Evolutionary conservation across 1,284 basidiomycete species (phyloP), one percentile per base, ranked within the genome.

Genomic region (Fistulina hepatica): DNA sequence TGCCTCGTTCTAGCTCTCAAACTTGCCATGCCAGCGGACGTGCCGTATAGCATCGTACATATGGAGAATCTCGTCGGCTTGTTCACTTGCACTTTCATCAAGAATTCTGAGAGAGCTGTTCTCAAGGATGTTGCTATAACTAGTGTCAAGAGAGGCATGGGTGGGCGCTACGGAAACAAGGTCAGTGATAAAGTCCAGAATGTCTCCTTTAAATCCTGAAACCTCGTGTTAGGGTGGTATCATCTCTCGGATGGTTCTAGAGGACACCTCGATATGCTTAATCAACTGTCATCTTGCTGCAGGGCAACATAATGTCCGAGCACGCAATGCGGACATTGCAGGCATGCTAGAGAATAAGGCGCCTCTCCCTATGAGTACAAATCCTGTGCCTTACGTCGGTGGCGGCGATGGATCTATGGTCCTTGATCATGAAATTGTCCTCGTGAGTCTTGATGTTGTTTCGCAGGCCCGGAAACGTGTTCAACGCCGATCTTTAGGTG

Each of bases 261-360:
- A 92, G 47, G 90, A 97, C 60, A 83, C 89, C 2, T 92, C 88
- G 0, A 59, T 97, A 19, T 97, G 91, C 54, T 84, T 97, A 52
- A 76, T 97, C 63, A 98, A 98, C 59, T 90, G 89, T 48, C 94
- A 98, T 65, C 69, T 98, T 36, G 94, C 93, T 4, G 93, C 94
- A 2, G 93, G 94, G 2, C 92, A 95, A 54, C 71, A 74, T 44
- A 80, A 86, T 33, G 73, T 86, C 20, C 72, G 83, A 7, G 71
- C 83, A 45, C 70, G 94, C 5, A 97, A 95, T 52, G 77, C 79
- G 0, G 92, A 97, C 56, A 64, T 92, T 4, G 80, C 80, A 1
- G 82, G 79, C 1, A 84, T 94, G 41, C 59, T 95, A 41, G 92
- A 95, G 50, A 81, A 86, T 49, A 79, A 80, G 44, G 60, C 70